Evolutionary conservation across 306 rosid species (phyloP).

Genomic region (Gillenia trifoliata): DNA sequence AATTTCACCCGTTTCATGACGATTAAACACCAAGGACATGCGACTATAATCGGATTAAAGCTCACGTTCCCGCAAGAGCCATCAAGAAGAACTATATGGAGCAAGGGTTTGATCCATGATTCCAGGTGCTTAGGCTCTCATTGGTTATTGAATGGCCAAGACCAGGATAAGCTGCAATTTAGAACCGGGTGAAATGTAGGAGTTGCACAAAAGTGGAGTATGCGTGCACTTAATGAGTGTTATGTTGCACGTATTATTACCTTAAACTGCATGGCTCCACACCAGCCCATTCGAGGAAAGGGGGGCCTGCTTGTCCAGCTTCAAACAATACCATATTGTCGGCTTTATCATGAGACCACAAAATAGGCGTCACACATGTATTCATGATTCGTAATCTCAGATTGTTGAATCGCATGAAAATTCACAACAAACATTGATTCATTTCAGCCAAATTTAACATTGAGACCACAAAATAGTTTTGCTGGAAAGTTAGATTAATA

Average conservation of each 20-base stretch:
- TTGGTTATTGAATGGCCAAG: slow-evolving; percentile 61
- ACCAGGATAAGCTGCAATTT: slow-evolving; percentile 59
- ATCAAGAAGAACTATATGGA: slow-evolving; percentile 56
- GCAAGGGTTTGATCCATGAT: slow-evolving; percentile 69
- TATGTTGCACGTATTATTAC: slow-evolving; percentile 24
- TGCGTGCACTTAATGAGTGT: background rate
- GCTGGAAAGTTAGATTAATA: background rate
- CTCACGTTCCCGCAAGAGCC: slow-evolving; percentile 16
- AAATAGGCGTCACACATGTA: slow-evolving; percentile 48
- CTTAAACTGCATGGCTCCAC: slow-evolving; percentile 63
- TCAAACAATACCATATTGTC: slow-evolving; percentile 66
- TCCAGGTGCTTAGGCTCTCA: slow-evolving; percentile 62
- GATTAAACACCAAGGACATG: background rate
- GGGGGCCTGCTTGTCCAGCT: slow-evolving; percentile 85
- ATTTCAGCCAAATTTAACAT: background rate
- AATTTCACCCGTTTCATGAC: background rate
- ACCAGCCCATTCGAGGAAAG: slow-evolving; percentile 58
- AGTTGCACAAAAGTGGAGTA: slow-evolving; percentile 2
- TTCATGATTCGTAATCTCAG: slow-evolving; percentile 9
- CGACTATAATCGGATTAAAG: background rate
- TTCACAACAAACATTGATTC: slow-evolving; percentile 1
- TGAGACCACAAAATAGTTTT: background rate
- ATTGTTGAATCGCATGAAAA: background rate
- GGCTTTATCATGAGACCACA: slow-evolving; percentile 72
- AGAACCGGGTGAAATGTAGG: slow-evolving; percentile 4